Evolutionary conservation across 129 eudicot species (phyloP).

Genomic region (Silybum marianum): DNA sequence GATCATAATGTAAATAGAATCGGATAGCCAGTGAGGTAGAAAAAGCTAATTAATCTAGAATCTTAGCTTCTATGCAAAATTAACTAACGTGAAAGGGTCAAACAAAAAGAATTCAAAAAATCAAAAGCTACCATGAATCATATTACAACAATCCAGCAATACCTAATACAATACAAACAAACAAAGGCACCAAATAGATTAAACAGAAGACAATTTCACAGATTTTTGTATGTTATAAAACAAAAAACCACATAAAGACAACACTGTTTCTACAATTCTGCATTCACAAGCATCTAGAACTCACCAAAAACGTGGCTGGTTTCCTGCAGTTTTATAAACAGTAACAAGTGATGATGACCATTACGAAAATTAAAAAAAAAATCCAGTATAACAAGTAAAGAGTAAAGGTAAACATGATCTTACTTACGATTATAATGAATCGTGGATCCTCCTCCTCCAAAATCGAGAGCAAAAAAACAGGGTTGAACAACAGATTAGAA

Average conservation of each 20-base stretch:
- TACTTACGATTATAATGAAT: constrained; percentile 24
- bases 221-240: background rate
- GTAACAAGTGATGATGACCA: constrained; percentile 27
- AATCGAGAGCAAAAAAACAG: constrained; percentile 21
- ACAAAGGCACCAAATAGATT: constrained; percentile 5
- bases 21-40: background rate
- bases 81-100: background rate
- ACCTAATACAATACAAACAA: constrained; percentile 3
- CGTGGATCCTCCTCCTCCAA: constrained; percentile 10
- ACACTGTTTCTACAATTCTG: constrained; percentile 13
- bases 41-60: background rate
- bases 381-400: background rate
- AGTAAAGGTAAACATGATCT: constrained; percentile 28
- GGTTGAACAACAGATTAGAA: background rate
- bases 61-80: background rate
- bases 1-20: constrained; percentile 3
- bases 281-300: constrained; percentile 12
- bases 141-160: background rate
- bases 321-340: background rate
- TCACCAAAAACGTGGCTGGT: background rate
- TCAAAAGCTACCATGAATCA: constrained; percentile 2
- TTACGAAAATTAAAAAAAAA: background rate
- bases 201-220: background rate
- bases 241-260: background rate
- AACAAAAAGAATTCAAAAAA: constrained; percentile 11